phyloP scores from a whole-genome alignment of 495 filamentous ascomycete genomes.

The Tetracladium marchalianum region DNA sequence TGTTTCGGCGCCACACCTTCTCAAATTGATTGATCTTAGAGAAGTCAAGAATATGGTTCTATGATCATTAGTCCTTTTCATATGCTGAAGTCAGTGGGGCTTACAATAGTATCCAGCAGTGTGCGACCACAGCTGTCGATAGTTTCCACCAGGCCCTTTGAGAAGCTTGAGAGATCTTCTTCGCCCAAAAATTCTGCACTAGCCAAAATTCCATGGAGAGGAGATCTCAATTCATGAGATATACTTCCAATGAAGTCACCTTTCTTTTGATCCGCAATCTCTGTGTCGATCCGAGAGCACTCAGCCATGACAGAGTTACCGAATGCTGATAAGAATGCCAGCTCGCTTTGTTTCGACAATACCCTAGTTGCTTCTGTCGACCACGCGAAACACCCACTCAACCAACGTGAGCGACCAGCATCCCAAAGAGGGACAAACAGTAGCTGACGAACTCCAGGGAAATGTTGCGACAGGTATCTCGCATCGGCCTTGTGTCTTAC shows the following conservation, averaged over 20 bases:
- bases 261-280: constrained; percentile 34
- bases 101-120: constrained; percentile 59
- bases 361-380: constrained; percentile 35
- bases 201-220: constrained; percentile 30
- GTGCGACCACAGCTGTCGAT: constrained; percentile 69
- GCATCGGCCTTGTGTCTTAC: constrained; percentile 13
- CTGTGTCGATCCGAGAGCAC: constrained; percentile 39
- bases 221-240: constrained; percentile 29
- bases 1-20: constrained; percentile 16
- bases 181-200: constrained; percentile 26
- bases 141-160: constrained; percentile 33
- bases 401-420: constrained; percentile 56
- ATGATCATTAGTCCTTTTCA: background rate
- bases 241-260: constrained; percentile 29
- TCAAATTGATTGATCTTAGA: constrained; percentile 41
- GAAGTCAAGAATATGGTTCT: constrained; percentile 59
- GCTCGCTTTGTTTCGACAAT: constrained; percentile 32
- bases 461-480: constrained; percentile 15
- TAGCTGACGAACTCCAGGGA: constrained; percentile 42
- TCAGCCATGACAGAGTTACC: constrained; percentile 52
- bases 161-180: constrained; percentile 8
- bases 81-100: background rate
- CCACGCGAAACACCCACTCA: constrained; percentile 58
- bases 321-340: constrained; percentile 40
- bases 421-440: constrained; percentile 62